These are phyloP conservation scores for Lactarius akahatsu DNA, from an alignment of 768 basidiomycete genomes.

Conservation along the genomic window DNA sequence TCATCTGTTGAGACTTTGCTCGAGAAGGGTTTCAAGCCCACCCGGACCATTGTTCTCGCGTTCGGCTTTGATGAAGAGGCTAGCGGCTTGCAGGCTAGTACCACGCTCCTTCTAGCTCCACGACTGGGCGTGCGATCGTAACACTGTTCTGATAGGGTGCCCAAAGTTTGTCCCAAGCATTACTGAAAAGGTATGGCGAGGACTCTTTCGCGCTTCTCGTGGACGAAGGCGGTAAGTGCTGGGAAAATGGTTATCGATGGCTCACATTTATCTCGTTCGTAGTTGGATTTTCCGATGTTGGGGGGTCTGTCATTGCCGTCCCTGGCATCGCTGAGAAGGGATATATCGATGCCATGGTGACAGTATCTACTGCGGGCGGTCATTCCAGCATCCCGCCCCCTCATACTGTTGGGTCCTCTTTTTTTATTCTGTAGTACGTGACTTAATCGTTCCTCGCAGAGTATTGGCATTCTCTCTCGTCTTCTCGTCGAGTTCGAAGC, in stretches of 20 bases:
- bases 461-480: conserved; percentile 74
- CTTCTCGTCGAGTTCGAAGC: conserved; percentile 28
- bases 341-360: conserved; percentile 58
- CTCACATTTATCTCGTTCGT: conserved; percentile 12
- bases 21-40: conserved; percentile 40
- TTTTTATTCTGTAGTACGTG: too few relatives aligned
- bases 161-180: conserved; percentile 42
- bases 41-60: conserved; percentile 34
- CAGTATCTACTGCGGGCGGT: conserved; percentile 70
- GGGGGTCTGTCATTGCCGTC: conserved; percentile 55
- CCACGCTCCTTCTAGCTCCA: background rate
- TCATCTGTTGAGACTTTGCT: conserved; percentile 43
- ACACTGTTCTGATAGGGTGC: conserved; percentile 49
- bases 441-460: conserved; percentile 17
- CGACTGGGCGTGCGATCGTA: background rate
- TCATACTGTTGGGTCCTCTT: conserved; percentile 60
- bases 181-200: conserved; percentile 64
- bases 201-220: conserved; percentile 75
- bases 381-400: conserved; percentile 83
- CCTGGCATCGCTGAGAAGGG: conserved; percentile 78
- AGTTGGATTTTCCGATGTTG: conserved; percentile 52
- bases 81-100: conserved; percentile 29
- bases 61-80: conserved; percentile 48
- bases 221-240: conserved; percentile 76
- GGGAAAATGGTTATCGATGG: background rate